Conservation (phyloP, 2,329 filamentous ascomycete genomes). For the Clathrospora elynae region DNA sequence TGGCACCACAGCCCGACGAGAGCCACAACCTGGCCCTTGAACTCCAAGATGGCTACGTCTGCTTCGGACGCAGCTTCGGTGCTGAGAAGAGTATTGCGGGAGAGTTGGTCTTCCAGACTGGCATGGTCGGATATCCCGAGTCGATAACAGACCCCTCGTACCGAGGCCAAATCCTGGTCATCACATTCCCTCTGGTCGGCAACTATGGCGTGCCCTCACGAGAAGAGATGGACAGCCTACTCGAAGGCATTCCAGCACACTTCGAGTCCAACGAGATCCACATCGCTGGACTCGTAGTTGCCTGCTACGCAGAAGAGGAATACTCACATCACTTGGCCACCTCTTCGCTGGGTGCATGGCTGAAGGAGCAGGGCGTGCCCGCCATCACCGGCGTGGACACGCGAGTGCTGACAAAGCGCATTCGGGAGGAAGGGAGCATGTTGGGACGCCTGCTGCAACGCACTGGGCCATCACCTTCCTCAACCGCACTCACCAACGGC, state of each 20-base stretch:
- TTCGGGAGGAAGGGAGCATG: conserved; percentile 94
- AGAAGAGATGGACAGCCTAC: conserved; percentile 80
- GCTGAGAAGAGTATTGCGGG: conserved; percentile 92
- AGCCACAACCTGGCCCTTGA: conserved; percentile 80
- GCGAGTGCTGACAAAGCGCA: conserved; percentile 88
- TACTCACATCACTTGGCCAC: conserved; percentile 92
- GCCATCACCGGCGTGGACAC: conserved; percentile 97
- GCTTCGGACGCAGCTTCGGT: conserved; percentile 96
- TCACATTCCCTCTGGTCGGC: conserved; percentile 93
- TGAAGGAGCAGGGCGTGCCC: conserved; percentile 93
- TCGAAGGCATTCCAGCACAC: conserved; percentile 84
- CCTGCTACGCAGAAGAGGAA: conserved; percentile 91
- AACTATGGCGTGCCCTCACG: conserved; percentile 97
- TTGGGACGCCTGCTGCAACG: conserved; percentile 85
- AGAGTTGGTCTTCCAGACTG: conserved; percentile 98
- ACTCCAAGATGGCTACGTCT: conserved; percentile 87
- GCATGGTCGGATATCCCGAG: conserved; percentile 98
- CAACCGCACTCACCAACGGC: conserved; percentile 48
- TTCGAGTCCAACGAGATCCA: conserved; percentile 95
- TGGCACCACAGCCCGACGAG: conserved; percentile 40
- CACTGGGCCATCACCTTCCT: conserved; percentile 52
- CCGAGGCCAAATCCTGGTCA: conserved; percentile 90
- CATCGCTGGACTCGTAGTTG: conserved; percentile 86
- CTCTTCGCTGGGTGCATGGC: conserved; percentile 90
- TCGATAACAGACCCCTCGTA: conserved; percentile 87